Conservation (phyloP, 1,139 yeast species). For the Suhomyces panamericanus region DNA sequence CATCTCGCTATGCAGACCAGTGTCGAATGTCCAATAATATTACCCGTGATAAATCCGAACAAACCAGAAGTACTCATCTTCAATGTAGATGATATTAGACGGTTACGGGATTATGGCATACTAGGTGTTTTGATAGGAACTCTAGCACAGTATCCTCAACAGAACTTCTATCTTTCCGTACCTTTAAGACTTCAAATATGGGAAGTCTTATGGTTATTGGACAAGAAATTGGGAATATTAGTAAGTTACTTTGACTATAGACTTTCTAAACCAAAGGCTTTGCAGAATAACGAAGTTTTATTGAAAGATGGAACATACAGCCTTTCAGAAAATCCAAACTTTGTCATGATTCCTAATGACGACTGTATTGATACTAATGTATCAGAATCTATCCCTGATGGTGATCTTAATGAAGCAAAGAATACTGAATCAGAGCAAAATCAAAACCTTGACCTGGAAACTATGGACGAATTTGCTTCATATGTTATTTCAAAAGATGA, state of each 20-base stretch:
- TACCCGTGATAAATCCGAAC: conserved; percentile 15
- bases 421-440: not conserved
- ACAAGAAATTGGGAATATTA: conserved; percentile 39
- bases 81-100: conserved; percentile 51
- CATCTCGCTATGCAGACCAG: too few relatives aligned
- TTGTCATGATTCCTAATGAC: conserved; percentile 9
- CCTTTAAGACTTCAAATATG: conserved; percentile 75
- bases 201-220: conserved; percentile 69
- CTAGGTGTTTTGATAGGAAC: conserved; percentile 83
- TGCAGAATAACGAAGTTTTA: conserved; percentile 1
- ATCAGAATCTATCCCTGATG: not conserved
- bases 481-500: not conserved
- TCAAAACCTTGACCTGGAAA: not conserved
- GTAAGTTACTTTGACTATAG: conserved; percentile 30
- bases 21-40: not conserved
- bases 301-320: conserved; percentile 3
- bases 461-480: not conserved
- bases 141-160: conserved; percentile 86
- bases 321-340: conserved; percentile 2
- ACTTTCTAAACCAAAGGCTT: conserved; percentile 5
- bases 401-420: not conserved
- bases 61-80: conserved; percentile 44
- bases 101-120: conserved; percentile 54
- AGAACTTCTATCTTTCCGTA: conserved; percentile 77
- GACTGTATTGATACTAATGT: not conserved